Percentiles rank a stretch among this genome's conserved stretches.
Conservation (phyloP, 768 basidiomycete genomes). For the Clitopilus hobsonii region DNA sequence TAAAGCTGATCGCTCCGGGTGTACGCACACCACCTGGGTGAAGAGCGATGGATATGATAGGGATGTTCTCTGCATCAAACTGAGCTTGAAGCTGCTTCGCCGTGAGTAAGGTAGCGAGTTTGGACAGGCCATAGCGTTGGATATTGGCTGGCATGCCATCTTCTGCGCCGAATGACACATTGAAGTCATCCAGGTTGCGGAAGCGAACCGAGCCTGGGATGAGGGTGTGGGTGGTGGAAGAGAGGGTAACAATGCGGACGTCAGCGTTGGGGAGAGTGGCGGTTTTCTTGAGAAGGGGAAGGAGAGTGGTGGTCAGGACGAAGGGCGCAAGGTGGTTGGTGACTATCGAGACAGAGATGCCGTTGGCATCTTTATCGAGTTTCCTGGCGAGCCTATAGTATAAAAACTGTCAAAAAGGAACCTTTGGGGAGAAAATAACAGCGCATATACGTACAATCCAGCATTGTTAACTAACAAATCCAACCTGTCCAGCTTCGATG, state of each 20-base stretch:
- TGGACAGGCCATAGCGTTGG: conserved; percentile 18
- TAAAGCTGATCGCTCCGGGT: background rate
- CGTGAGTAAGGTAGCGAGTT: conserved; percentile 46
- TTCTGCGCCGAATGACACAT: background rate
- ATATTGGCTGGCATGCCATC: background rate
- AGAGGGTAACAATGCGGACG: conserved; percentile 45
- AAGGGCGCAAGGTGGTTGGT: conserved; percentile 34
- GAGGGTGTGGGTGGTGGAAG: background rate
- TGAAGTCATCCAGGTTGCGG: background rate
- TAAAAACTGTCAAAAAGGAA: no score
- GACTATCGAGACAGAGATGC: background rate
- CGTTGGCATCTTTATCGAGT: background rate
- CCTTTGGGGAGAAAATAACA: background rate
- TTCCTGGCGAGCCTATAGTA: background rate
- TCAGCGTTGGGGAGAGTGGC: conserved; percentile 37
- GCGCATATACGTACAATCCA: conserved; percentile 3
- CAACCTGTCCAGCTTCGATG: conserved; percentile 1
- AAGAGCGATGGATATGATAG: conserved; percentile 30
- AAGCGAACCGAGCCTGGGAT: background rate
- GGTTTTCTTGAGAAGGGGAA: conserved; percentile 43
- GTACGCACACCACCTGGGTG: conserved; percentile 3
- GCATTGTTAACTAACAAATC: conserved; percentile 11
- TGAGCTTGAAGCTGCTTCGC: conserved; percentile 44
- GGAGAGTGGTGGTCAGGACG: conserved; percentile 40
- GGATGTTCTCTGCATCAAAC: conserved; percentile 27